These are phyloP conservation scores for Chaetomiaceae sp. DNA, from an alignment of 2,329 filamentous ascomycete species.

Conservation along the genomic window DNA sequence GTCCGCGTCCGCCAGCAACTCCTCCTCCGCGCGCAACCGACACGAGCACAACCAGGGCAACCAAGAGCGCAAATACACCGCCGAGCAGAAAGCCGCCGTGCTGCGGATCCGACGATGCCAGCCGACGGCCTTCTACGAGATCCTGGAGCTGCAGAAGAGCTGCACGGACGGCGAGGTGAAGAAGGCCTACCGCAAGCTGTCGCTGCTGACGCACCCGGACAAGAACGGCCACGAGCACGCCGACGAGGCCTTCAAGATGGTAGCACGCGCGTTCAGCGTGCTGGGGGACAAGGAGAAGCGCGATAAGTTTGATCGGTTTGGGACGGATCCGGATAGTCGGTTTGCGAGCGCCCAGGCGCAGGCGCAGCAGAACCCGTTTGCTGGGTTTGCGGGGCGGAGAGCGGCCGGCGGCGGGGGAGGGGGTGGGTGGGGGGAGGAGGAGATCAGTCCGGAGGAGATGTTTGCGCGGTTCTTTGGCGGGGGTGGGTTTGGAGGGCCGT, in stretches of 20 bases:
- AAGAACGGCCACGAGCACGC: conserved; percentile 96
- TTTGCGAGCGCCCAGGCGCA: conserved; percentile 61
- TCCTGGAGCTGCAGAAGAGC: conserved; percentile 62
- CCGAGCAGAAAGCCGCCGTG: conserved; percentile 87
- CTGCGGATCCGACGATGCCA: conserved; percentile 79
- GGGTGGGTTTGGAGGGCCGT: conserved; percentile 59
- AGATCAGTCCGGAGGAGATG: conserved; percentile 88
- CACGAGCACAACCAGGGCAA: conserved; percentile 72
- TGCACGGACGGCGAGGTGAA: conserved; percentile 84
- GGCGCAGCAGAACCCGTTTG: conserved; percentile 57
- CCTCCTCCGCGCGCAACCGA: conserved; percentile 34
- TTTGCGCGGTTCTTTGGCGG: conserved; percentile 96
- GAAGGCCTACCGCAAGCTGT: conserved; percentile 94
- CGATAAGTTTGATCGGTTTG: conserved; percentile 78
- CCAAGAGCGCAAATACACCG: conserved; percentile 71
- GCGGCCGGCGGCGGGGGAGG: conserved; percentile 34
- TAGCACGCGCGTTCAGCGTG: conserved; percentile 86
- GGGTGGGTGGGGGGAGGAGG: conserved; percentile 68
- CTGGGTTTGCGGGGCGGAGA: conserved; percentile 47
- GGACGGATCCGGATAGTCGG: conserved; percentile 84
- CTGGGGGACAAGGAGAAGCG: conserved; percentile 92
- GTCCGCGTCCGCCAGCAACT: conserved; percentile 38
- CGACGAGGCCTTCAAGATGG: conserved; percentile 98
- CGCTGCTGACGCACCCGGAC: conserved; percentile 91
- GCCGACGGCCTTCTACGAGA: conserved; percentile 91